These are phyloP conservation scores for Postia placenta DNA, from an alignment of 768 basidiomycete genomes.

Conservation along the genomic window DNA sequence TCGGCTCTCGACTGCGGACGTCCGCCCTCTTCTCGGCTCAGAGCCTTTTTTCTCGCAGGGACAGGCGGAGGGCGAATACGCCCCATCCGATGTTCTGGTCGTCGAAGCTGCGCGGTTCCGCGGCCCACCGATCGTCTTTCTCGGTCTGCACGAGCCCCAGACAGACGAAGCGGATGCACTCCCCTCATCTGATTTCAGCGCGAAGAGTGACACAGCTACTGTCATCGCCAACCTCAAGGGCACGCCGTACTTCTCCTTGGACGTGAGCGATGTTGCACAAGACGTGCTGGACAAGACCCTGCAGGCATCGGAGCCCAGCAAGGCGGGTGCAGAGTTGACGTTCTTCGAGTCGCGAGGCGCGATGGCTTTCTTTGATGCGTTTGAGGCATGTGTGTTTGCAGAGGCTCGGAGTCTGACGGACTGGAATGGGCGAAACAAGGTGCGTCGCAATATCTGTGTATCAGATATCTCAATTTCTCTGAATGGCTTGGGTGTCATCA, in stretches of 20 bases:
- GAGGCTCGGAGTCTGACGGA: conserved; percentile 78
- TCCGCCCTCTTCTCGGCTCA: conserved; percentile 60
- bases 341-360: conserved; percentile 65
- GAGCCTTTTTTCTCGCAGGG: conserved; percentile 71
- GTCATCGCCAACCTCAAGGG: conserved; percentile 63
- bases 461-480: not conserved
- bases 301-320: conserved; percentile 29
- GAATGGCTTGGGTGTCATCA: conserved; percentile 21
- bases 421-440: conserved; percentile 91
- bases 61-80: conserved; percentile 32
- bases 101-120: conserved; percentile 56
- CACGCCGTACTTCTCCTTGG: conserved; percentile 81
- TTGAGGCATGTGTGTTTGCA: conserved; percentile 73
- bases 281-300: conserved; percentile 37
- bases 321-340: conserved; percentile 34
- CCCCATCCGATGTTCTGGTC: conserved; percentile 20
- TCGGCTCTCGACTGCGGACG: conserved; percentile 51
- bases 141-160: conserved; percentile 66
- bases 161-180: conserved; percentile 39
- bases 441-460: conserved; percentile 21
- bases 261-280: conserved; percentile 52
- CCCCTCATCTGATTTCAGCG: conserved; percentile 58
- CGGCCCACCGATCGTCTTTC: conserved; percentile 63
- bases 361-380: conserved; percentile 48
- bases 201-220: conserved; percentile 32